These are phyloP conservation scores for Teratosphaeria nubilosa DNA, from an alignment of 2,329 filamentous ascomycete species.

Conservation along the genomic window DNA sequence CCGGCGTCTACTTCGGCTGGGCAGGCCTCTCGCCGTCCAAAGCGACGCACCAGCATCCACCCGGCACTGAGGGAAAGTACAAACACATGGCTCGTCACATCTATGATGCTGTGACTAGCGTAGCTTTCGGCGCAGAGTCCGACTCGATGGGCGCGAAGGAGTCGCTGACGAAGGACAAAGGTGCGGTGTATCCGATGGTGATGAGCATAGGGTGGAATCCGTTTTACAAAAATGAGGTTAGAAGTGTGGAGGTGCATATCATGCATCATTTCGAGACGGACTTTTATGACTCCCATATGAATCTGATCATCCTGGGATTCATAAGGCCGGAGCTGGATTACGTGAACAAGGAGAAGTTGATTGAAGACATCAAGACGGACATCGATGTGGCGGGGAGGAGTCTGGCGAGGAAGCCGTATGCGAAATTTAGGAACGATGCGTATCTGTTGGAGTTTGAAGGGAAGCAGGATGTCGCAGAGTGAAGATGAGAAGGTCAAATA, in stretches of 20 bases:
- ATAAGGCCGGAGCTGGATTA: slow-evolving; percentile 88
- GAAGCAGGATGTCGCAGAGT: slow-evolving; percentile 22
- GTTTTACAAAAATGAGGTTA: slow-evolving; percentile 85
- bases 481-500: not conserved
- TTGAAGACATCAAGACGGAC: slow-evolving; percentile 81
- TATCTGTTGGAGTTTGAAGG: slow-evolving; percentile 29
- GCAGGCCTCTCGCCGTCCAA: slow-evolving; percentile 49
- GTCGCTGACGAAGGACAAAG: slow-evolving; percentile 8
- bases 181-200: slow-evolving; percentile 66
- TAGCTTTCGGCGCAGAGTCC: slow-evolving; percentile 3
- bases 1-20: slow-evolving; percentile 91
- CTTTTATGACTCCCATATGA: slow-evolving; percentile 76
- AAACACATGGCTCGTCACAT: slow-evolving; percentile 14
- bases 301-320: slow-evolving; percentile 72
- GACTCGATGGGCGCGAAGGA: slow-evolving; percentile 1
- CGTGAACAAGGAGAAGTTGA: slow-evolving; percentile 66
- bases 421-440: slow-evolving; percentile 37
- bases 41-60: slow-evolving; percentile 16
- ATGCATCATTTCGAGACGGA: slow-evolving; percentile 61
- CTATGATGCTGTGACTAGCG: slow-evolving; percentile 8
- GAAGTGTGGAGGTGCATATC: slow-evolving; percentile 57
- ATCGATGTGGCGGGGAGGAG: slow-evolving; percentile 72
- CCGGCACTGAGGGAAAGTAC: slow-evolving; percentile 13
- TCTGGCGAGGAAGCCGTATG: slow-evolving; percentile 56
- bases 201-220: slow-evolving; percentile 96